phyloP scores from a whole-genome alignment of 2,329 filamentous ascomycete species.

The Sporothrix euskadiensis region DNA sequence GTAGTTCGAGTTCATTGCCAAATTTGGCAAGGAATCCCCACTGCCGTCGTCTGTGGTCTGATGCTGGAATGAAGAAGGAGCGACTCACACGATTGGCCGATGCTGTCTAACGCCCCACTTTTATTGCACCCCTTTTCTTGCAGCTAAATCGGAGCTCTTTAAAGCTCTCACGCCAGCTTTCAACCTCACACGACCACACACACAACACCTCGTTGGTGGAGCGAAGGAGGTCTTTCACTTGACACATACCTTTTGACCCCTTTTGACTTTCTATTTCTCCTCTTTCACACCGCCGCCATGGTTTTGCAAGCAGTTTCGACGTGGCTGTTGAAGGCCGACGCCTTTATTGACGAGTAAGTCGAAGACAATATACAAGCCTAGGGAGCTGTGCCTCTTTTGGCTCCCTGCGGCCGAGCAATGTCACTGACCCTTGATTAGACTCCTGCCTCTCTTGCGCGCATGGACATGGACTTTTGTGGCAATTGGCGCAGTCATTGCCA shows the following conservation, averaged over 20 bases:
- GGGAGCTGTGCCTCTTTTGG: neutral
- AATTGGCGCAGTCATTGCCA: constrained; percentile 20
- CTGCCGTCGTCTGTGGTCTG: neutral
- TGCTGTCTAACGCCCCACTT: constrained; percentile 6
- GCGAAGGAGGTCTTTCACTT: neutral
- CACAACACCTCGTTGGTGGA: constrained; percentile 2
- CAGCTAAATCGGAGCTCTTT: neutral
- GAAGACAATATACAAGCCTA: neutral
- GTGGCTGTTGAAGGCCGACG: constrained; percentile 26
- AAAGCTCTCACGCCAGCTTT: constrained; percentile 5
- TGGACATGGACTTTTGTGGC: constrained; percentile 26
- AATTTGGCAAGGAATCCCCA: neutral
- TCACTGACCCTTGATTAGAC: neutral
- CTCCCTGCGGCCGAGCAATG: too few relatives aligned
- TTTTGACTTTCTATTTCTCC: neutral
- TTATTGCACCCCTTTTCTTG: constrained; percentile 13
- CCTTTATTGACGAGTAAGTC: constrained; percentile 15
- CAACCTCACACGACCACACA: constrained; percentile 19
- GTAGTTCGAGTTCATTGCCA: neutral
- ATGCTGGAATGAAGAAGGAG: constrained; percentile 12
- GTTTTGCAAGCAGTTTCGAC: constrained; percentile 21
- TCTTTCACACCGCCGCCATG: neutral
- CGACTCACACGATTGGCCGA: constrained; percentile 15
- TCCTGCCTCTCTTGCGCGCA: constrained; percentile 15
- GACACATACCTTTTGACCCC: neutral